Base-by-base conservation (phyloP, 768 basidiomycete genomes). In the Leccinum barrowsii region DNA sequence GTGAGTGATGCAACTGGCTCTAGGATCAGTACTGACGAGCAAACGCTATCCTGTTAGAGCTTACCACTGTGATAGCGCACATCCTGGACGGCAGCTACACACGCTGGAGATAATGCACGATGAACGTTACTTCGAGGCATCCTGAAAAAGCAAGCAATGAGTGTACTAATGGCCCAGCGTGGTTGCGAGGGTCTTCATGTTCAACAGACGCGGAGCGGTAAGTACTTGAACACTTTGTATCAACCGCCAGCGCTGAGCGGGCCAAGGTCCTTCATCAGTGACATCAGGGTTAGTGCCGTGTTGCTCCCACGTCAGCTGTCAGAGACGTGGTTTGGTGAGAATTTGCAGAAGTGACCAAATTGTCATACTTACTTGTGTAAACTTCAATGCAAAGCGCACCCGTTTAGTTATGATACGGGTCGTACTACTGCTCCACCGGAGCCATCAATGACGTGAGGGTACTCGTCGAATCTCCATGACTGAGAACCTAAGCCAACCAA, bases 1-100 rank as follows among this genome's bases (percentile, higher is more conserved):
- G 57, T 34, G 1, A 68, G 55, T 2, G 63, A 55, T 46, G 60
- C 55, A 2, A 66, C 66, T 68, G 30, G 13, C 42, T 44, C 19
- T 19, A 19, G 42, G 19, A 44, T 44, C 19, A 44, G 19, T 19
- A 19, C 11, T 44, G 11, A 44, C 19, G 10, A 44, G 10, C 5
- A 44, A 44, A 44, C n/a, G 19, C 8, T 19, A 44, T 44, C 19
- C 42, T 44, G 19, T 44, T 44, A 12, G 19, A 44, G 11, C 42
- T 19, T 44, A 44, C 42, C 15, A 19, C 42, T 44, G 42, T 44
- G 42, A 44, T 44, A 44, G 4, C 42, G 42, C 19, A 44, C 42
- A 19, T 19, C 42, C 5, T 44, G 42, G 19, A 44, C 42, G 11
- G 42, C 42, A 19, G 42, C 42, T 11, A 19, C 42, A 19, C 42